phyloP scores from a whole-genome alignment of 78 protist genomes.

The Cyanophora paradoxa region DNA sequence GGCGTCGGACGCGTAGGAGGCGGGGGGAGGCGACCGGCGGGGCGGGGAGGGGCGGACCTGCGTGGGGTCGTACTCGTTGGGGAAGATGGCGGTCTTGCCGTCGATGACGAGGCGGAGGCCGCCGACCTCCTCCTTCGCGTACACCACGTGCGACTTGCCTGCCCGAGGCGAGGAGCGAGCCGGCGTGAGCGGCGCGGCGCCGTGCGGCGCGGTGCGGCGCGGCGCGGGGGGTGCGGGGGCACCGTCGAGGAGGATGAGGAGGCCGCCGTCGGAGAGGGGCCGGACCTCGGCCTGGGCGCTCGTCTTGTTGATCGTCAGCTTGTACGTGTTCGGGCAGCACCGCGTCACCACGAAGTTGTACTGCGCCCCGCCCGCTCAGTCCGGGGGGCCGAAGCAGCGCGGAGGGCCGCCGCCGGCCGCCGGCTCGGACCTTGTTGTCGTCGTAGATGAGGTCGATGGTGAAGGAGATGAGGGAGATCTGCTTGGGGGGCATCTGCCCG shows the following conservation, averaged over 20 bases:
- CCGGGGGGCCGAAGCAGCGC: background rate
- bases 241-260: conserved; percentile 58
- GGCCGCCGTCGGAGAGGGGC: conserved; percentile 67
- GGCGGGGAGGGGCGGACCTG: too few relatives aligned
- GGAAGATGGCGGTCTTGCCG: conserved; percentile 60
- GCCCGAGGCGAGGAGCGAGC: too few relatives aligned
- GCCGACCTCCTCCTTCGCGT: conserved; percentile 53
- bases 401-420: conserved; percentile 15
- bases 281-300: conserved; percentile 22
- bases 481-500: conserved; percentile 16
- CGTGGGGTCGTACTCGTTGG: conserved; percentile 85
- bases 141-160: conserved; percentile 58
- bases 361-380: too few relatives aligned
- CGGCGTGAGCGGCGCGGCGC: too few relatives aligned
- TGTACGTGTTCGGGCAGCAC: conserved; percentile 25
- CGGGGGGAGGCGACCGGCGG: too few relatives aligned
- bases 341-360: conserved; percentile 12
- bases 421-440: conserved; percentile 46
- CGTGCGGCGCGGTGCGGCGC: too few relatives aligned
- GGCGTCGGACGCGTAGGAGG: too few relatives aligned
- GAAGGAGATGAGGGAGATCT: conserved; percentile 8
- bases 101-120: conserved; percentile 68
- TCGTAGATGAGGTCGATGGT: conserved; percentile 51
- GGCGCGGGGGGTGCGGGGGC: too few relatives aligned
- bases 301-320: conserved; percentile 34